phyloP scores from a whole-genome alignment of 495 filamentous ascomycete genomes.

The Amphirosellinia nigrospora region DNA sequence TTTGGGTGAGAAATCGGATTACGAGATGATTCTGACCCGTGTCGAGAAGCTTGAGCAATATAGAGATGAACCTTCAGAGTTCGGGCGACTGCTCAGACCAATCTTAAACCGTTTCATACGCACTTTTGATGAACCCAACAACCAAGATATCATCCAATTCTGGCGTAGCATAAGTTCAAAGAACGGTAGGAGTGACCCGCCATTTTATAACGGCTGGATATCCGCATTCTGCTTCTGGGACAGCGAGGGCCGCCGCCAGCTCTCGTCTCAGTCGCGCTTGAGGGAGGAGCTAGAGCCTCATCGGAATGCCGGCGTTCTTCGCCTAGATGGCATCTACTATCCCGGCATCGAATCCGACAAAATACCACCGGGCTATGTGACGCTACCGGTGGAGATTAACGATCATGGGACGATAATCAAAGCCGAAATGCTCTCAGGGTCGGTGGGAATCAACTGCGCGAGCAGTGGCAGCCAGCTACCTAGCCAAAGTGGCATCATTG shows the following conservation, averaged over 20 bases:
- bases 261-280: background rate
- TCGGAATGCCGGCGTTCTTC: background rate
- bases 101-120: background rate
- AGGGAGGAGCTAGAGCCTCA: background rate
- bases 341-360: background rate
- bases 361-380: background rate
- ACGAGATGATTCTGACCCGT: constrained; percentile 39
- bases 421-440: background rate
- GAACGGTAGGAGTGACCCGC: background rate
- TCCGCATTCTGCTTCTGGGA: constrained; percentile 1
- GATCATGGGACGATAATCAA: background rate
- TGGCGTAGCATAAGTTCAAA: background rate
- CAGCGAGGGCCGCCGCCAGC: background rate
- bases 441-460: background rate
- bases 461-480: background rate
- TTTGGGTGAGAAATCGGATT: constrained; percentile 52
- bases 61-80: constrained; percentile 41
- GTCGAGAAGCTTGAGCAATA: constrained; percentile 46
- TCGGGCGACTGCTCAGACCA: background rate
- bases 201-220: background rate
- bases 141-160: background rate
- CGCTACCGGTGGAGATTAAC: background rate
- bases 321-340: background rate
- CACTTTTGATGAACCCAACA: background rate
- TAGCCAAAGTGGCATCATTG: background rate